Conservation (phyloP, 176 grass and related monocot species). For the Ensete ventricosum region DNA sequence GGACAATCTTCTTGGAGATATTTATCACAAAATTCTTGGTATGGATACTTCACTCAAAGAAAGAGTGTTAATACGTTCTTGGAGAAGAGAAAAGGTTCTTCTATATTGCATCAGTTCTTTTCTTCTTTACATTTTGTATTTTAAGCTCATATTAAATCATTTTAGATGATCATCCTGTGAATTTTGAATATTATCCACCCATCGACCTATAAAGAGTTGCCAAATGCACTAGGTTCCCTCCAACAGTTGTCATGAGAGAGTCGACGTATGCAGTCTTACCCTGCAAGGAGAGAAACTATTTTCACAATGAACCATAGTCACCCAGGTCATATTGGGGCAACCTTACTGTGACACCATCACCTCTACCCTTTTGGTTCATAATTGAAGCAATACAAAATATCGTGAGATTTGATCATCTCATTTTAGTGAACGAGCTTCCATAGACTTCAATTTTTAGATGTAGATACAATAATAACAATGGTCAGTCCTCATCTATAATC, state of each 20-base stretch:
- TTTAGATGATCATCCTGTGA: not conserved
- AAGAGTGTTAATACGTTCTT: not conserved
- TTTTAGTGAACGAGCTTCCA: not conserved
- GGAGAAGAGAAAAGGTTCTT: no score
- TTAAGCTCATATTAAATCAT: not conserved
- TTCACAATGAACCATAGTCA: no score
- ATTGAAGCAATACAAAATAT: not conserved
- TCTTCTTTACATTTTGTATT: not conserved
- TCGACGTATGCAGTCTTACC: no score
- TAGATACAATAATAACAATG: not conserved
- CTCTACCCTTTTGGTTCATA: not conserved
- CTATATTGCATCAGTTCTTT: not conserved
- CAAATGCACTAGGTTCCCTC: no score
- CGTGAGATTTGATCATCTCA: not conserved
- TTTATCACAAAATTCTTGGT: slow-evolving; percentile 99
- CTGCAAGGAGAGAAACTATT: no score
- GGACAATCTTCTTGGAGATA: slow-evolving; percentile 95
- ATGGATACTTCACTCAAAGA: not conserved
- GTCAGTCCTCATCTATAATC: not conserved
- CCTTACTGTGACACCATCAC: no score
- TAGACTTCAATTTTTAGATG: not conserved
- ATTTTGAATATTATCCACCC: no score
- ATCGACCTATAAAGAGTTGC: no score
- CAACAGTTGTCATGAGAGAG: no score
- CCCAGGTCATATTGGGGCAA: no score